Conservation (phyloP, 176 grass and related monocot genomes). For the Calamus simplicifolius region DNA sequence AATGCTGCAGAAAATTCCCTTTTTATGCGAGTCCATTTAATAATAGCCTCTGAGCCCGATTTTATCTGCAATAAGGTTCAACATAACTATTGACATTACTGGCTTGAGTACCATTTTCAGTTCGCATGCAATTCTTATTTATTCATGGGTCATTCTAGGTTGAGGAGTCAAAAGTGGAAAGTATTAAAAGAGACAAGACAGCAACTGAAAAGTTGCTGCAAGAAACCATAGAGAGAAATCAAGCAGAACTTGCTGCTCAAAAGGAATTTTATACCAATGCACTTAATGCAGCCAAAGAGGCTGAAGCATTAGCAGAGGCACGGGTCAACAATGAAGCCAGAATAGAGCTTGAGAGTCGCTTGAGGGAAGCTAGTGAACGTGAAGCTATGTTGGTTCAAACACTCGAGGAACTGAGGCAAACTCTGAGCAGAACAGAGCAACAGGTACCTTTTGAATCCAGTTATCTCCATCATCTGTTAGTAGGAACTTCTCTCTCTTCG, state of each 20-base stretch:
- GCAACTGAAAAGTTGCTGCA: constrained; percentile 90
- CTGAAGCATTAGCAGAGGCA: constrained; percentile 84
- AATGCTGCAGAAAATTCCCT: no score
- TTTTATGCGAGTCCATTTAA: no score
- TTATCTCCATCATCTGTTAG: neutral
- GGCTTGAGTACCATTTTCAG: no score
- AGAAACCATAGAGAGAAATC: constrained; percentile 99
- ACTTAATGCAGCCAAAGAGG: constrained; percentile 96
- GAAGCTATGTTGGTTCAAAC: constrained; percentile 90
- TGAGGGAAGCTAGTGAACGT: constrained; percentile 84
- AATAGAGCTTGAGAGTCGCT: constrained; percentile 74
- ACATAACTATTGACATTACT: no score
- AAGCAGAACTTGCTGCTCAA: constrained; percentile 81
- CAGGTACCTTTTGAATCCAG: constrained; percentile 53
- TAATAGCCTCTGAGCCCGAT: no score
- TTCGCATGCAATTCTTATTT: no score
- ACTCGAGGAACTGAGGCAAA: constrained; percentile 89
- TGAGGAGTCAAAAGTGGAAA: constrained; percentile 97
- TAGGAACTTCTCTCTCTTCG: neutral
- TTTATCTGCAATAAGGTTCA: no score
- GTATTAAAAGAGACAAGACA: constrained; percentile 90
- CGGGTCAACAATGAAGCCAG: constrained; percentile 90
- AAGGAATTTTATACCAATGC: constrained; percentile 98
- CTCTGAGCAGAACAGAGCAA: constrained; percentile 93
- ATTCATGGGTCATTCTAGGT: constrained; percentile 31